Evolutionary conservation across 2,329 filamentous ascomycete species (phyloP).

Genomic region (Corynespora cassiicola): DNA sequence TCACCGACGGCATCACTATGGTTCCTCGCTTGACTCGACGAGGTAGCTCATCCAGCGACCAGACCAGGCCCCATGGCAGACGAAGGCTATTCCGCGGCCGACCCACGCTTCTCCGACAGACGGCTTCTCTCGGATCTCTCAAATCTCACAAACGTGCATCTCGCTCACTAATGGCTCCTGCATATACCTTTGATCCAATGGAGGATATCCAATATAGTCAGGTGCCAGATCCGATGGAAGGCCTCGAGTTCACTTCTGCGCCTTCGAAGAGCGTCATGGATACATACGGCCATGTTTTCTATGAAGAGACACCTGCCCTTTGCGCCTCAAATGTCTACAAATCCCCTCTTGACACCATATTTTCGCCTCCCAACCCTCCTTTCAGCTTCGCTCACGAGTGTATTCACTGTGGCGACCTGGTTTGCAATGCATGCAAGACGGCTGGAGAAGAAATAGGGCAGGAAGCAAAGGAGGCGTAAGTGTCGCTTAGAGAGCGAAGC

Average conservation of each 20-base stretch:
- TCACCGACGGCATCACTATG: slow-evolving; percentile 4
- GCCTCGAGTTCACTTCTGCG: slow-evolving; percentile 6
- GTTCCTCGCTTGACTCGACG: slow-evolving; percentile 3
- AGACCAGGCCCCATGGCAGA: slow-evolving; percentile 3
- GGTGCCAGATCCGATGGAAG: slow-evolving; percentile 13
- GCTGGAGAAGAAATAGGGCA: too few relatives aligned
- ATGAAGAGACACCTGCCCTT: slow-evolving; percentile 2
- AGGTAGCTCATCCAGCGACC: too few relatives aligned
- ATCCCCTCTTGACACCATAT: background rate
- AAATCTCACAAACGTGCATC: slow-evolving; percentile 13
- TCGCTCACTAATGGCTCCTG: slow-evolving; percentile 2
- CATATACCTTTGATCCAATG: background rate
- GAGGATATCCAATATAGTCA: background rate
- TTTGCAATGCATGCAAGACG: slow-evolving; percentile 32
- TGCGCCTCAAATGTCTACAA: slow-evolving; percentile 14
- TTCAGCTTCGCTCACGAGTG: slow-evolving; percentile 37
- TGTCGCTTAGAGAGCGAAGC: too few relatives aligned
- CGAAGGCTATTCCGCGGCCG: slow-evolving; percentile 15
- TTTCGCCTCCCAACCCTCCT: slow-evolving; percentile 2
- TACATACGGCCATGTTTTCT: slow-evolving; percentile 25
- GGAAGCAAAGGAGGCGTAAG: too few relatives aligned
- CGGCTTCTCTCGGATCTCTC: slow-evolving; percentile 3
- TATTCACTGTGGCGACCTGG: slow-evolving; percentile 22
- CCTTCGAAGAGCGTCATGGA: slow-evolving; percentile 15
- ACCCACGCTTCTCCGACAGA: slow-evolving; percentile 10